These are phyloP conservation scores for Leccinum variicolor DNA, from an alignment of 768 basidiomycete species.

Conservation along the genomic window DNA sequence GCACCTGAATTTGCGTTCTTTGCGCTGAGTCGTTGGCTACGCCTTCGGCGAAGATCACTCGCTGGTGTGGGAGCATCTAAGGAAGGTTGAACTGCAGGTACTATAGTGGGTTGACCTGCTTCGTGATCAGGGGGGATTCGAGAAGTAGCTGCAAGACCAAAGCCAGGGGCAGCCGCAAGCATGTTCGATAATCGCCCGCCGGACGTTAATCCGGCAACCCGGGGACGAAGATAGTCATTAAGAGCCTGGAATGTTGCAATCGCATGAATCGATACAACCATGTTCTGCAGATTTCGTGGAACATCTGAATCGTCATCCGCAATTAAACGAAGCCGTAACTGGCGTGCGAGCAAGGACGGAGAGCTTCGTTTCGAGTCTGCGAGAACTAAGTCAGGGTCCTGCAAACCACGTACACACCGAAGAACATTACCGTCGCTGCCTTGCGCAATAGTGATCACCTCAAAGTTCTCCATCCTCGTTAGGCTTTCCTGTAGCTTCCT, in stretches of 20 bases:
- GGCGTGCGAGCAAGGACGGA: constrained; percentile 87
- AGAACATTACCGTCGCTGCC: constrained; percentile 63
- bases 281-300: constrained; percentile 81
- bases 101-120: constrained; percentile 30
- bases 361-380: constrained; percentile 88
- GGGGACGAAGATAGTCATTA: constrained; percentile 92
- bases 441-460: constrained; percentile 86
- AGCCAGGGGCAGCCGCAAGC: constrained; percentile 77
- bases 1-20: constrained; percentile 41
- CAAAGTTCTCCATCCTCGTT: constrained; percentile 93
- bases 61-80: constrained; percentile 34
- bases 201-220: constrained; percentile 70
- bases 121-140: constrained; percentile 33
- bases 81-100: constrained; percentile 23
- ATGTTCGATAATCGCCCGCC: constrained; percentile 75
- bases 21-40: constrained; percentile 81
- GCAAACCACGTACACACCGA: not conserved
- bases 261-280: constrained; percentile 96
- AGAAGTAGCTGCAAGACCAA: constrained; percentile 49
- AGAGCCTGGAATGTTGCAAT: constrained; percentile 98
- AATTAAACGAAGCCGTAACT: constrained; percentile 84
- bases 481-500: constrained; percentile 96
- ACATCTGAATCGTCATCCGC: constrained; percentile 88
- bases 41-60: constrained; percentile 54
- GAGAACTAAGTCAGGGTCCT: not conserved